Evolutionary conservation across 176 grass and related monocot species (phyloP), one percentile per base, ranked within the genome.

Genomic region (Chrysopogon serrulatus): DNA sequence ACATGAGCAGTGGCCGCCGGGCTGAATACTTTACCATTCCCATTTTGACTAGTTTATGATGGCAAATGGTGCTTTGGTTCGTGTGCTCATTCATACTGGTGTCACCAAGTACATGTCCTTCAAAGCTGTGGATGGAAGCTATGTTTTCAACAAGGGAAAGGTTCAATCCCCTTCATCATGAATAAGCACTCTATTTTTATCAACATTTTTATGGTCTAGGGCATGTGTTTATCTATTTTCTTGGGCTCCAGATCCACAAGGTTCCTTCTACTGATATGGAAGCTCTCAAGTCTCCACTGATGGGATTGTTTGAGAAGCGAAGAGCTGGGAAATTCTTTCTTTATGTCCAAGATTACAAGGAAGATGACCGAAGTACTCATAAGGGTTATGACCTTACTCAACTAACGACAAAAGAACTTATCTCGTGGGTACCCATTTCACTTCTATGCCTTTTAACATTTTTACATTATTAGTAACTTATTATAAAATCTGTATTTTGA

Each of bases 291-390:
- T 98, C 96, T 82, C 92, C 91, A 13, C 68, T 98, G 39, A 95
- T 98, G 96, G 96, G 96, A n/a, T 61, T 98, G 73, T 98, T 98
- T 88, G 96, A 98, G 86, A 98, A 98, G 43, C 82, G 93, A 48
- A 72, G 96, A 82, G 87, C 93, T 48, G 82, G 96, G 54, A 98
- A 98, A 72, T 95, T 98, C 78, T 93, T 98, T 71, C 90, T 92
- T 42, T 98, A 92, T 81, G 91, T 98, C 23, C 96, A 95, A 92
- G 87, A 93, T 89, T 95, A 93, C 75, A 86, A 85, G 65, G 93
- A 95, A 87, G 85, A 83, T 90, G 96, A 98, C 41, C 87, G 85
- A 65, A 98, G 87, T 43, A 93, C 96, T 37, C 96, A 98, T 62
- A 92, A 95, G 86, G 91, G 96, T 24, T 64, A 83, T 42, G 89